Base-by-base conservation (phyloP, 2,329 filamentous ascomycete species). In the Onygenales sp. region DNA sequence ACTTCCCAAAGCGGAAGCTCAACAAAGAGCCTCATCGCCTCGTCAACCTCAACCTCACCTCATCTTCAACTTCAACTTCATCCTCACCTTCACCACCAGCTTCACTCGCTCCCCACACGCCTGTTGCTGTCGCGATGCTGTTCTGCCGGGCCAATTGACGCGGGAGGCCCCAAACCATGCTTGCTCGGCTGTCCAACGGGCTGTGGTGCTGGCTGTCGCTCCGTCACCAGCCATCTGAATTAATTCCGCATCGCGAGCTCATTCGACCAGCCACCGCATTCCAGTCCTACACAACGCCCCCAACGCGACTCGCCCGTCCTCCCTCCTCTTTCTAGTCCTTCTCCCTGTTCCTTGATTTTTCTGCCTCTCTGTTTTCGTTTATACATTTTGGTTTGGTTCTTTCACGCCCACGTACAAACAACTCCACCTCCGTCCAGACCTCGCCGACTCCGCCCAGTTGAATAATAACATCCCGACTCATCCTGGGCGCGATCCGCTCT, bases 221-320 rank as follows among this genome's bases (percentile, higher is more conserved):
- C 57, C 55, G 11, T 32, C 53, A 66, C 69, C 69, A 71, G 69
- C 69, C 69, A 69, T 71, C 69, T 55, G 56, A 69, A 66, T 71
- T 71, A 65, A 63, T 56, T 56, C 43, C 43, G 51, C 43, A 38
- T 41, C 46, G 32, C 32, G 51, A 49, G 53, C 54, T 55, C 54
- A 57, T 56, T 60, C 50, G 58, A 60, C 58, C 58, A 60, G 58
- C 58, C 58, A 60, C 58, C 56, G 41, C 54, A 45, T 54, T 55
- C 52, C 38, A 43, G 35, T 39, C 46, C 33, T 17, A 39, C 46
- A 47, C 35, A 45, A 45, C 45, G 38, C 21, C 52, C 51, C 35
- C 35, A 53, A 43, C 39, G 36, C 33, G 43, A 47, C 58, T 58
- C 47, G 49, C 5, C 50, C 57, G 45, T 55, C 51, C 43, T 48